phyloP scores from a whole-genome alignment of 164 flowering plant genomes.

The Paratinospora sagittata region DNA sequence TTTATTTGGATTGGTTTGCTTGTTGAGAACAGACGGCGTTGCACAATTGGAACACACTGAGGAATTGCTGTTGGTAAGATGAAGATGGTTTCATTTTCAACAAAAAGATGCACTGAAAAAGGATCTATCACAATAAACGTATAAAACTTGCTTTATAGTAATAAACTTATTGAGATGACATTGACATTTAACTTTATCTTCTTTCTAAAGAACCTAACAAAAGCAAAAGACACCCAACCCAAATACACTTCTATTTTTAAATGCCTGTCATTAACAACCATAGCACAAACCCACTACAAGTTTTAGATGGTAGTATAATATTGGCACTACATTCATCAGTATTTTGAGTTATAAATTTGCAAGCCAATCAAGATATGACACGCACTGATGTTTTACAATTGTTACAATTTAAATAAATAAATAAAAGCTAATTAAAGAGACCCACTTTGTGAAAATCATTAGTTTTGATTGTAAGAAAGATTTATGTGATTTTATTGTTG shows the following conservation, averaged over 20 bases:
- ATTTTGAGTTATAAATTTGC: neutral
- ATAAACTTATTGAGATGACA: neutral
- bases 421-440: no score
- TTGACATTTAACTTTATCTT: neutral
- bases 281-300: neutral
- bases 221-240: slow-evolving; percentile 1
- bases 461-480: no score
- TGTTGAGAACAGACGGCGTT: neutral
- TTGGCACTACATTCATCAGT: neutral
- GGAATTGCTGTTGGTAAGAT: neutral
- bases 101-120: neutral
- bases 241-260: neutral
- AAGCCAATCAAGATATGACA: neutral
- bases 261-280: neutral
- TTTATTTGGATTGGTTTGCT: neutral
- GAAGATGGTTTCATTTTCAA: neutral
- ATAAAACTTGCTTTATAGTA: neutral
- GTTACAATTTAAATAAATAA: neutral
- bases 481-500: no score
- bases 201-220: neutral
- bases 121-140: neutral
- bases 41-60: neutral
- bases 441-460: no score
- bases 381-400: neutral
- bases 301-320: neutral